Conservation (phyloP, 805 yeast species). For the Teunomyces tritomae region DNA sequence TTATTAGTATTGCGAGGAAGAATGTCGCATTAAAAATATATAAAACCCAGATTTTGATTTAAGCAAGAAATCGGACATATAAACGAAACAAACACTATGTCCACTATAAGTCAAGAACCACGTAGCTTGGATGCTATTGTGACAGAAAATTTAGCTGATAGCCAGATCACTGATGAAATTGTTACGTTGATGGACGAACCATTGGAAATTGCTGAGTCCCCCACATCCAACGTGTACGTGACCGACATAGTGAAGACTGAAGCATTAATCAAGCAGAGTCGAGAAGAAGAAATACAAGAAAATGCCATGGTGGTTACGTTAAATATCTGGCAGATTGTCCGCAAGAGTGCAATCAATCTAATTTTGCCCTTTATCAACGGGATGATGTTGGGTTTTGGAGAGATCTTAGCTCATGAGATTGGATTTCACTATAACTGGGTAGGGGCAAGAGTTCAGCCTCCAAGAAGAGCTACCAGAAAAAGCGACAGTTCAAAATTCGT, state of each 20-base stretch:
- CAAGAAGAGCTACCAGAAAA: slow-evolving; percentile 24
- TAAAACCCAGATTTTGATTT: too few species aligned
- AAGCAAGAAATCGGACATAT: too few species aligned
- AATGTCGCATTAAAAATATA: too few species aligned
- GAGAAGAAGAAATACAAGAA: slow-evolving; percentile 15
- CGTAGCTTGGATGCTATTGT: neutral
- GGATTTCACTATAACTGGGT: slow-evolving; percentile 78
- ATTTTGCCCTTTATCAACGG: slow-evolving; percentile 89
- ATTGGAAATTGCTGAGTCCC: neutral
- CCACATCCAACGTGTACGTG: slow-evolving; percentile 12
- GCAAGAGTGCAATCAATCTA: slow-evolving; percentile 67
- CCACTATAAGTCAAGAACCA: neutral
- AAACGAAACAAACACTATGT: neutral
- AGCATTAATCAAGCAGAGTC: slow-evolving; percentile 19
- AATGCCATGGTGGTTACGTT: slow-evolving; percentile 7
- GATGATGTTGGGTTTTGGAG: slow-evolving; percentile 94
- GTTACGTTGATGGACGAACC: slow-evolving; percentile 1
- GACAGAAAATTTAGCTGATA: neutral
- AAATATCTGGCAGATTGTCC: slow-evolving; percentile 39
- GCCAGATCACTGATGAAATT: neutral
- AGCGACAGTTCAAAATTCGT: slow-evolving; percentile 13
- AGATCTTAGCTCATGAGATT: slow-evolving; percentile 87
- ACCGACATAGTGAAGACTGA: slow-evolving; percentile 29
- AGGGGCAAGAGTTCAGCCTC: slow-evolving; percentile 60
- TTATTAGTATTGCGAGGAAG: too few species aligned